Evolutionary conservation across 1,284 basidiomycete genomes (phyloP), one percentile per base, ranked within the genome.

Genomic region (Fistulina hepatica): DNA sequence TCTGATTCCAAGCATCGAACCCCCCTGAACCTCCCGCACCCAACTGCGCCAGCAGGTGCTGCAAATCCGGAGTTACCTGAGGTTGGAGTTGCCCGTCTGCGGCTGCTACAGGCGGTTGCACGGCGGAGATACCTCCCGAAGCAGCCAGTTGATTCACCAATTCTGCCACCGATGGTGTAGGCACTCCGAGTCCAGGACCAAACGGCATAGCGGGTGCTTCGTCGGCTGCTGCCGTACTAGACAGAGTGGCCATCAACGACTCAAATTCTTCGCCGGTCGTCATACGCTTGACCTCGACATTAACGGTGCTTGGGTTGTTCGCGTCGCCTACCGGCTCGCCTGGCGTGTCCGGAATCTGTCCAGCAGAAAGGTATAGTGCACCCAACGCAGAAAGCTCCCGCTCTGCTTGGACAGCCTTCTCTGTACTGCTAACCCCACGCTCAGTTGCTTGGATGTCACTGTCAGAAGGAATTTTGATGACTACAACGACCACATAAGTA

Each of bases 331-430:
- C n/a, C n/a, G 77, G 74, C 56, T 86, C 83, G 23, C 68, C 69
- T n/a, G 84, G 80, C 41, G 76, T 69, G 36, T 83, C 78, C 16
- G 84, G 83, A 50, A 85, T 78, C 46, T 80, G 76, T 34, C 67
- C 64, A 24, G 65, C 56, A 12, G 67, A 68, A 64, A 80, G 73
- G 54, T 88, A 88, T 22, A 81, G 54, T 31, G 82, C 81, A 24
- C 71, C 69, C 21, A 88, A 63, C 25, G 80, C 77, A n/a, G 72
- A 79, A 54, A 76, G 71, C 53, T 88, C 84, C 40, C 83, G 73
- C 54, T 76, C 67, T 53, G 80, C 82, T 56, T 88, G 83, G 12
- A 61, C 62, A 16, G 44, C 48, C 53, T 73, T 79, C 56, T 88
- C 83, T 46, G 67, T 53, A 52, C 81, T 85, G 42, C 69, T 58